Evolutionary conservation across 495 filamentous ascomycete genomes (phyloP).

Genomic region (Aspergillus haitiensis): DNA sequence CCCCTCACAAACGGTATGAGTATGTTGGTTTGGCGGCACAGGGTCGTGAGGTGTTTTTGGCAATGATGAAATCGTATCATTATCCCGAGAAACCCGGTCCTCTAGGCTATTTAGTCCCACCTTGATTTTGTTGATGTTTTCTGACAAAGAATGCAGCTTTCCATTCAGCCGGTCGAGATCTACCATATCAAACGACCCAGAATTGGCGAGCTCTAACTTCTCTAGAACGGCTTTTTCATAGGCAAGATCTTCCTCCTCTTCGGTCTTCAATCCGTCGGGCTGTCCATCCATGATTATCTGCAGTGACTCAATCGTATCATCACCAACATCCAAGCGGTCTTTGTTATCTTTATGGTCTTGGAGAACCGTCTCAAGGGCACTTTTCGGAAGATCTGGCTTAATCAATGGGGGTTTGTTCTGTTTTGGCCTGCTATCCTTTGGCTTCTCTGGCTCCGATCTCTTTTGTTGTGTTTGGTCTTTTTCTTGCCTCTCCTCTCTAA

Average conservation of each 20-base stretch:
- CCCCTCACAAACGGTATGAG: conserved; percentile 28
- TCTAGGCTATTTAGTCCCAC: conserved; percentile 67
- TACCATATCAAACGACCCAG: conserved; percentile 42
- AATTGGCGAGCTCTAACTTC: conserved; percentile 35
- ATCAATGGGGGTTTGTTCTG: conserved; percentile 30
- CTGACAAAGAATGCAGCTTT: conserved; percentile 57
- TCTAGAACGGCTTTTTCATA: conserved; percentile 38
- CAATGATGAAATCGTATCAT: conserved; percentile 23
- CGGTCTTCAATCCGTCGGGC: conserved; percentile 34
- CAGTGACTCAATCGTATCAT: conserved; percentile 63
- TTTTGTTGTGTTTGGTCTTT: conserved; percentile 1
- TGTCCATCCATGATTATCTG: conserved; percentile 53
- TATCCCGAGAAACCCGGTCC: conserved; percentile 52
- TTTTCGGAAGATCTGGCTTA: conserved; percentile 49
- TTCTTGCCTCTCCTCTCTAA: not conserved
- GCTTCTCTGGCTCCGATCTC: conserved; percentile 8
- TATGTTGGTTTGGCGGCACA: conserved; percentile 14
- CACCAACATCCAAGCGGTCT: conserved; percentile 48
- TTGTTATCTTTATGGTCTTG: conserved; percentile 51
- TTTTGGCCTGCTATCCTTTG: conserved; percentile 16
- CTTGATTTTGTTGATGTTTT: conserved; percentile 65
- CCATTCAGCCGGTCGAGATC: conserved; percentile 60
- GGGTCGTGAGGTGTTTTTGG: conserved; percentile 10
- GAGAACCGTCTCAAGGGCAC: conserved; percentile 54
- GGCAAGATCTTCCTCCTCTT: conserved; percentile 39